These are phyloP conservation scores for Pilasporangium apinafurcum DNA, from an alignment of 352 stramenopile species.

Conservation along the genomic window DNA sequence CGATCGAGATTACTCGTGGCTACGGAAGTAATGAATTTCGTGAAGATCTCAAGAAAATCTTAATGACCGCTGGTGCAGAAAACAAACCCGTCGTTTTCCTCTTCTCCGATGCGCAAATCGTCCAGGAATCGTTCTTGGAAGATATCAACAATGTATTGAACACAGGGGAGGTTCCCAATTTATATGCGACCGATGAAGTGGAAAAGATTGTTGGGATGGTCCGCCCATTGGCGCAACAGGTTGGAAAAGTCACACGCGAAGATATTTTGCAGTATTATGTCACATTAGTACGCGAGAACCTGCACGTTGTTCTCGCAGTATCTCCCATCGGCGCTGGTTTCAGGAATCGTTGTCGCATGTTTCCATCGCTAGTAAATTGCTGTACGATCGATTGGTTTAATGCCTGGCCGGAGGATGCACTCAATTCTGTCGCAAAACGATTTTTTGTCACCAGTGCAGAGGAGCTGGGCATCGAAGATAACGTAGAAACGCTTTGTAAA, in stretches of 20 bases:
- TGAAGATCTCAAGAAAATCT: slow-evolving; percentile 89
- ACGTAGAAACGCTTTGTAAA: slow-evolving; percentile 86
- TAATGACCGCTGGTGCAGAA: slow-evolving; percentile 85
- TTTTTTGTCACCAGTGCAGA: slow-evolving; percentile 85
- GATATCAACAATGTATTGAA: slow-evolving; percentile 95
- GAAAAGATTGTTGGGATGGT: slow-evolving; percentile 88
- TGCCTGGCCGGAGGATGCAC: slow-evolving; percentile 91
- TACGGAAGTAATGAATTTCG: slow-evolving; percentile 90
- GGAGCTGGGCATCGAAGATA: slow-evolving; percentile 81
- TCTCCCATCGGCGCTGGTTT: slow-evolving; percentile 91
- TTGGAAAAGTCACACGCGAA: slow-evolving; percentile 80
- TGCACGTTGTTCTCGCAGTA: slow-evolving; percentile 93
- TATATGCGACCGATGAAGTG: slow-evolving; percentile 89
- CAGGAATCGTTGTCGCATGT: slow-evolving; percentile 90
- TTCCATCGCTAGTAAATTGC: slow-evolving; percentile 92
- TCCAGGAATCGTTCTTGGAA: slow-evolving; percentile 91
- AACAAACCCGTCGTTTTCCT: slow-evolving; percentile 89
- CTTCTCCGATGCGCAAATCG: slow-evolving; percentile 92
- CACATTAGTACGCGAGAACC: slow-evolving; percentile 89
- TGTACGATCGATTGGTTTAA: slow-evolving; percentile 97
- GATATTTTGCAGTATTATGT: slow-evolving; percentile 86
- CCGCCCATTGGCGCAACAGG: slow-evolving; percentile 61
- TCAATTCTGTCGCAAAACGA: slow-evolving; percentile 87
- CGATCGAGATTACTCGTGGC: slow-evolving; percentile 90
- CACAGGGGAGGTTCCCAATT: slow-evolving; percentile 90